phyloP scores from a whole-genome alignment of 2,329 filamentous ascomycete genomes.

The Colletotrichum sp. region DNA sequence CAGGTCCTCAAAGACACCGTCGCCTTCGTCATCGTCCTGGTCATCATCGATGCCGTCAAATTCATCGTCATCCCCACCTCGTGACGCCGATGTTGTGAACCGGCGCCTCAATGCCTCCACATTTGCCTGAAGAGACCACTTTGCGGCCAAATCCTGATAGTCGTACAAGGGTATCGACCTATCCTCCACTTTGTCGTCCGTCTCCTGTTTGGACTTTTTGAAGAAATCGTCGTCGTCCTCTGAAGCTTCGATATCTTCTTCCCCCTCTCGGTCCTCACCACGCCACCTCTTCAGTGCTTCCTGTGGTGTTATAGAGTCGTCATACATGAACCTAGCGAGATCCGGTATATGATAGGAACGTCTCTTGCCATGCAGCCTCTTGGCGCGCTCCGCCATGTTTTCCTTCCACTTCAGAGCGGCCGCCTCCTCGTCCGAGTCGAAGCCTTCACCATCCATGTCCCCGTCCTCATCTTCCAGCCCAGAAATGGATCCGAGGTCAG shows the following conservation, averaged over 20 bases:
- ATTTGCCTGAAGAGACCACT: conserved; percentile 83
- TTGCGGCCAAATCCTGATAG: conserved; percentile 79
- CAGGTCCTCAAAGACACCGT: conserved; percentile 69
- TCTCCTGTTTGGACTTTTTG: conserved; percentile 66
- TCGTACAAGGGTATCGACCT: conserved; percentile 80
- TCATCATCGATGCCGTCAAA: conserved; percentile 58
- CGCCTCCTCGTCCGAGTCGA: conserved; percentile 69
- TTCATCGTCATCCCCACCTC: conserved; percentile 42
- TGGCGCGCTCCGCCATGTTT: conserved; percentile 79
- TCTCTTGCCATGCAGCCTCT: conserved; percentile 71
- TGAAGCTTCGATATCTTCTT: conserved; percentile 62
- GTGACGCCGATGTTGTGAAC: conserved; percentile 74
- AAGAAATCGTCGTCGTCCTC: conserved; percentile 70
- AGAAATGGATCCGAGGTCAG: conserved; percentile 89
- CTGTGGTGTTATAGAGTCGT: conserved; percentile 75
- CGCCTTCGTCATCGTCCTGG: conserved; percentile 54
- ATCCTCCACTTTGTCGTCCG: conserved; percentile 79
- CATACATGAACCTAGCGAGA: conserved; percentile 87
- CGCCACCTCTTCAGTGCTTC: conserved; percentile 83
- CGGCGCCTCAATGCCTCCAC: conserved; percentile 75
- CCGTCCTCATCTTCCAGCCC: conserved; percentile 53
- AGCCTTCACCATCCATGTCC: conserved; percentile 53
- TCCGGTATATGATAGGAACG: conserved; percentile 80
- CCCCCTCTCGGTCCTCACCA: conserved; percentile 64
- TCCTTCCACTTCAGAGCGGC: conserved; percentile 85